A percentile compares a stretch with the other conserved stretches of the same genome.
These are phyloP conservation scores for Henningerozyma blattae DNA, from an alignment of 805 yeast species.

Conservation along the genomic window DNA sequence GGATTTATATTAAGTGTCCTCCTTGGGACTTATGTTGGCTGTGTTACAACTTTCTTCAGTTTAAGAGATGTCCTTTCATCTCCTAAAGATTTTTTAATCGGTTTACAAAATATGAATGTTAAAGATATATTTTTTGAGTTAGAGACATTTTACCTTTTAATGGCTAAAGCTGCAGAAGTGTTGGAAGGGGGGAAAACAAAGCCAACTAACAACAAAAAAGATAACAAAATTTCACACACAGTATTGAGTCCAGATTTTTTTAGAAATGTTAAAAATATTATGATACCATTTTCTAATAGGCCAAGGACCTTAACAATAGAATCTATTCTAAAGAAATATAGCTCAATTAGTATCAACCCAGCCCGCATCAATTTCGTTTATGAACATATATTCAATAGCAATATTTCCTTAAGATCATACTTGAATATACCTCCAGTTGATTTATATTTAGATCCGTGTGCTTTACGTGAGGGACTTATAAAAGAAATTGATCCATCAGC, in stretches of 20 bases:
- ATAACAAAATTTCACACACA: constrained; percentile 6
- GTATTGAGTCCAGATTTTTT: constrained; percentile 25
- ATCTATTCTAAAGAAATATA: constrained; percentile 48
- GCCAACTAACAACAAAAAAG: neutral
- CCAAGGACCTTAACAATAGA: constrained; percentile 53
- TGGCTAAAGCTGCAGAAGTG: constrained; percentile 47
- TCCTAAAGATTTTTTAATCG: constrained; percentile 58
- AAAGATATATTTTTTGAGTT: constrained; percentile 79
- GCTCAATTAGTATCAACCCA: constrained; percentile 49
- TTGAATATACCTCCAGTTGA: constrained; percentile 83
- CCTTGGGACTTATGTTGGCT: constrained; percentile 77
- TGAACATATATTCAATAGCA: constrained; percentile 69
- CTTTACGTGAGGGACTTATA: constrained; percentile 80
- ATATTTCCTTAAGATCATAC: constrained; percentile 68
- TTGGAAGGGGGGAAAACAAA: constrained; percentile 3
- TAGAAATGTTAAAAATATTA: constrained; percentile 59
- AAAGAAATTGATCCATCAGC: constrained; percentile 55
- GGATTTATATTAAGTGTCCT: constrained; percentile 83
- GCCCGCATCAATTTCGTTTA: constrained; percentile 69
- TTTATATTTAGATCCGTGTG: constrained; percentile 74
- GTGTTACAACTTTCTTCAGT: constrained; percentile 70
- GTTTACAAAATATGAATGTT: constrained; percentile 64
- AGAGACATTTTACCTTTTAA: constrained; percentile 70
- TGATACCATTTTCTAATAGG: constrained; percentile 69
- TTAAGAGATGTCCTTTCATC: constrained; percentile 66